Evolutionary conservation across 2,329 filamentous ascomycete genomes (phyloP), one percentile per base, ranked within the genome.

Genomic region (Geosmithia putterillii): DNA sequence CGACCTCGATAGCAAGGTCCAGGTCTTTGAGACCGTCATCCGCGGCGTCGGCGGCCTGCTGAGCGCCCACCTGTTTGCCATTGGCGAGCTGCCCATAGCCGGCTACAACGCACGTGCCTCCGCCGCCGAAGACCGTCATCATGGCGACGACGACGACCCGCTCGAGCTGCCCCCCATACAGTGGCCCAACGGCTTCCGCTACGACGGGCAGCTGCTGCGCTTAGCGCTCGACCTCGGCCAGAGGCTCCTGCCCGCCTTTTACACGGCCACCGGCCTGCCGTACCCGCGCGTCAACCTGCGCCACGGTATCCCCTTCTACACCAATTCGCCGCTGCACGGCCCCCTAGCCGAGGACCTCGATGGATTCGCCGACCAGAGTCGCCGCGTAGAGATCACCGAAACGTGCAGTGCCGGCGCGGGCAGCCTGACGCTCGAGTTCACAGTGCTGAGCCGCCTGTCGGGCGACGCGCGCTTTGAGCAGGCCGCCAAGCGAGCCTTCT

Each of bases 1-100:
- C 55, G 87, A 98, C 60, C 69, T 95, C 36, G 90, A 98, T 62
- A 95, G 89, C 66, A 98, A 96, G 63, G 92, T 98, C 2, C 90
- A 98, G 64, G 87, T 98, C 35, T 98, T 98, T 56, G 92, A 98
- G 67, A 96, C 90, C 1, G 90, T 95, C 32, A 98, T 98, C 52
- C 76, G 92, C 46, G 92, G 90, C 15, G 76, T 94, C 39, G 92
- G 92, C 14, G 92, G 92, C 1, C 68, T 98, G 45, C 65, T 98
- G 50, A 95, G 89, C 55, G 88, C 90, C 2, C 92, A 98, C 64
- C 67, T 95, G 37, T 98, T 98, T 59, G 90, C 92, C 12, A 72
- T 88, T 19, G 92, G 89, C 28, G 88, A 94, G 45, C 65, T 98
- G 44, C 92, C 92, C 1, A 95, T 96, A 44, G 68, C 71, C 14